Conservation (phyloP, 202 grass and related monocot genomes). For the Setaria viridis region DNA sequence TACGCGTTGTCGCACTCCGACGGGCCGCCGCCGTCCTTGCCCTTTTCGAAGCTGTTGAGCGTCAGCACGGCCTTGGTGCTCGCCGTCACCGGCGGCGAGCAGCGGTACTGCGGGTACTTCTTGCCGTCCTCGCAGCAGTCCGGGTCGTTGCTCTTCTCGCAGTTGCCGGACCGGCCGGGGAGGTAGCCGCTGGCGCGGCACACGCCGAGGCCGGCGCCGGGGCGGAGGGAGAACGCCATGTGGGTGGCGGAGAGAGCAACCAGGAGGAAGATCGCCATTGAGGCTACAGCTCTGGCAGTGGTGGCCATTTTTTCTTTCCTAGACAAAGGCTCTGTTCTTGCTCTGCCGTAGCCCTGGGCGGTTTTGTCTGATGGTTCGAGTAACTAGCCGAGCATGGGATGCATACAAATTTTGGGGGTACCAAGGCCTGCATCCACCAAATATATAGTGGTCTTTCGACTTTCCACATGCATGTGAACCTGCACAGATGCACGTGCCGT, state of each 20-base stretch:
- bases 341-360: neutral
- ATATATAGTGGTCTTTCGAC: no score
- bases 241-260: conserved; percentile 23
- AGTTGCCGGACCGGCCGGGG: neutral
- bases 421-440: no score
- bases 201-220: neutral
- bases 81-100: conserved; percentile 53
- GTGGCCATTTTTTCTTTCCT: neutral
- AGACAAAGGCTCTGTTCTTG: neutral
- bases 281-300: neutral
- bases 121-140: conserved; percentile 56
- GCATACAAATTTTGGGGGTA: no score
- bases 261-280: conserved; percentile 25
- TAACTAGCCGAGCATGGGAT: neutral
- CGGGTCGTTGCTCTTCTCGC: conserved; percentile 38
- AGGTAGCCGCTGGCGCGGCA: neutral
- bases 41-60: neutral
- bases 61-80: conserved; percentile 49
- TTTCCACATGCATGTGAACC: no score
- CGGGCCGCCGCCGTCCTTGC: conserved; percentile 28
- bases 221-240: conserved; percentile 35
- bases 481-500: neutral
- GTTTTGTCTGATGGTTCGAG: neutral
- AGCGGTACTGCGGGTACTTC: conserved; percentile 57
- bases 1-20: conserved; percentile 64